A percentile compares a stretch with the other conserved stretches of the same genome.
phyloP scores from a whole-genome alignment of 1,139 yeast genomes.

The Candida tropicalis region DNA sequence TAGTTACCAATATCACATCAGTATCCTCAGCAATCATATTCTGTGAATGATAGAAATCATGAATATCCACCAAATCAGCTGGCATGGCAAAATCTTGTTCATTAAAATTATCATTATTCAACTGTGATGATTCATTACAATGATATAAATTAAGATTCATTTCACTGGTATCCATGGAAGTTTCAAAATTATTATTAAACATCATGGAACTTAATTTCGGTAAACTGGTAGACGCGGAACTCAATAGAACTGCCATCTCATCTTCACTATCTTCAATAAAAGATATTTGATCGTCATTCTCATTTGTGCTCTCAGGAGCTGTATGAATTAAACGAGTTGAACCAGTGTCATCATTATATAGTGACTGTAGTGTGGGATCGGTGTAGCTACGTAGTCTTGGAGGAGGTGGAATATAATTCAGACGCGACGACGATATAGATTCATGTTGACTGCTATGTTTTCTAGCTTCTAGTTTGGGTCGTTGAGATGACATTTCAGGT shows the following conservation, averaged over 20 bases:
- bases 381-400: slow-evolving; percentile 6
- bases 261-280: slow-evolving; percentile 20
- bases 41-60: slow-evolving; percentile 13
- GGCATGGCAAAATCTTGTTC: slow-evolving; percentile 13
- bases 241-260: slow-evolving; percentile 11
- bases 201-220: slow-evolving; percentile 7
- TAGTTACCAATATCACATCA: slow-evolving; percentile 7
- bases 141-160: slow-evolving; percentile 5
- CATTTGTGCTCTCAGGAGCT: not conserved
- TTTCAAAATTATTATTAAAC: slow-evolving; percentile 18
- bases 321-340: not conserved
- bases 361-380: slow-evolving; percentile 2
- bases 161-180: slow-evolving; percentile 5
- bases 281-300: slow-evolving; percentile 8
- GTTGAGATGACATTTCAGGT: slow-evolving; percentile 1
- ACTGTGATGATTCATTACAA: slow-evolving; percentile 7
- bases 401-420: not conserved
- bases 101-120: slow-evolving; percentile 16
- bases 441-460: not conserved
- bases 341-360: not conserved
- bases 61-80: not conserved
- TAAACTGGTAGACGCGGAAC: slow-evolving; percentile 4
- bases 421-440: slow-evolving; percentile 2
- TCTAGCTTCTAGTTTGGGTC: slow-evolving; percentile 3
- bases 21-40: slow-evolving; percentile 7